Conservation (phyloP, 257 asterid species). For the Asclepias syriaca region DNA sequence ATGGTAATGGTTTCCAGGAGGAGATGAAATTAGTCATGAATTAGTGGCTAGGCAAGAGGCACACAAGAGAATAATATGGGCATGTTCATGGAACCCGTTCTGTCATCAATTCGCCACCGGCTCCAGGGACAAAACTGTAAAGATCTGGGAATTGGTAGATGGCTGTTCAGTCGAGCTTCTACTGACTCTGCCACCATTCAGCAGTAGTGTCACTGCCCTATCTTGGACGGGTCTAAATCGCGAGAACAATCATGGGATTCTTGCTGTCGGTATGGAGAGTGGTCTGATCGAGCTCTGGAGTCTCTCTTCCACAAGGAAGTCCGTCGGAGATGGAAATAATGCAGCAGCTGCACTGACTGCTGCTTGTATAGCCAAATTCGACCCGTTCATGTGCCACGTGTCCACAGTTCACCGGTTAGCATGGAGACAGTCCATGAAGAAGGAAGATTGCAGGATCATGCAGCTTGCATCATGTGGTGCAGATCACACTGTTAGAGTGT, state of each 20-base stretch:
- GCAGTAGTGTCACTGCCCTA: constrained; percentile 69
- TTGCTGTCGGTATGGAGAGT: constrained; percentile 90
- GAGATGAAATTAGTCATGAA: constrained; percentile 46
- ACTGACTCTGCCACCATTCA: constrained; percentile 59
- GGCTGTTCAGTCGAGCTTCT: constrained; percentile 55
- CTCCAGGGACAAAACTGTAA: constrained; percentile 89
- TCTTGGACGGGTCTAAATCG: constrained; percentile 69
- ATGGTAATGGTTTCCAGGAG: constrained; percentile 30
- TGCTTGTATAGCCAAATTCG: constrained; percentile 44
- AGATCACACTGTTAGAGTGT: constrained; percentile 87
- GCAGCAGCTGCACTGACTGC: constrained; percentile 24
- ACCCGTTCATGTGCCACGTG: constrained; percentile 70
- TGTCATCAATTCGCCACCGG: constrained; percentile 88
- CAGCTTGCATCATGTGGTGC: constrained; percentile 92
- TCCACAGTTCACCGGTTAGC: constrained; percentile 65
- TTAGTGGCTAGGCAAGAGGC: constrained; percentile 73
- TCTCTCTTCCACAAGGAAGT: constrained; percentile 23
- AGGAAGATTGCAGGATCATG: constrained; percentile 30
- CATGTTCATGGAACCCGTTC: constrained; percentile 88
- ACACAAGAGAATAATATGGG: constrained; percentile 92
- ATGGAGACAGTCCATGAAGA: constrained; percentile 51
- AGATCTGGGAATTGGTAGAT: constrained; percentile 60
- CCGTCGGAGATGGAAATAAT: constrained; percentile 18
- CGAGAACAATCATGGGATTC: constrained; percentile 45
- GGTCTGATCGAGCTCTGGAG: constrained; percentile 81